These are phyloP conservation scores for Penicillium oxalicum DNA, from an alignment of 2,329 filamentous ascomycete species.

Conservation along the genomic window DNA sequence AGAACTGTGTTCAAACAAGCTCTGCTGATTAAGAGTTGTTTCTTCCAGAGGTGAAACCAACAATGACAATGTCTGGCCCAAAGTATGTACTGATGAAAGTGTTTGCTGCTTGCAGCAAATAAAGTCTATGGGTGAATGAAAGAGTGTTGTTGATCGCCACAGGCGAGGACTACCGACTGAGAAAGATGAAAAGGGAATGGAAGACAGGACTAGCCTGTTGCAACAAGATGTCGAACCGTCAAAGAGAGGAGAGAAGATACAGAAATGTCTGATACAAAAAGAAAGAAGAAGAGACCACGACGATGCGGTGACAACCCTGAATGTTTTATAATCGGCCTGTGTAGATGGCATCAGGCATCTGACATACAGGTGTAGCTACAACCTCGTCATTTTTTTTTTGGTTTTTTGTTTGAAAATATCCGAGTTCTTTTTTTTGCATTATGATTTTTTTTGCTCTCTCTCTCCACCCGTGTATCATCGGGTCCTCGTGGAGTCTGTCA, in stretches of 20 bases:
- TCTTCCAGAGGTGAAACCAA: not conserved
- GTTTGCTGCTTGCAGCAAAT: not conserved
- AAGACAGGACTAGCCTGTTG: conserved; percentile 34
- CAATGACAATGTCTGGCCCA: conserved; percentile 1
- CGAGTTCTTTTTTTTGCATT: not conserved
- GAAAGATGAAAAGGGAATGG: conserved; percentile 22
- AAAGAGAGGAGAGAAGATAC: conserved; percentile 16
- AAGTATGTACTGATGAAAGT: not conserved
- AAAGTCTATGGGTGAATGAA: conserved; percentile 10
- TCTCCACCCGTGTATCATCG: not conserved
- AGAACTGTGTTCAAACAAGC: conserved; percentile 6
- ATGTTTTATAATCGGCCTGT: conserved; percentile 18
- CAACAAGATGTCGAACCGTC: conserved; percentile 21
- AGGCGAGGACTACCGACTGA: conserved; percentile 27
- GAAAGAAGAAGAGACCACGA: conserved; percentile 10
- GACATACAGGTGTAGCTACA: too few species aligned
- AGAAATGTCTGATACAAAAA: conserved; percentile 18
- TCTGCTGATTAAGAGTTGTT: conserved; percentile 6
- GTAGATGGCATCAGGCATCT: not conserved
- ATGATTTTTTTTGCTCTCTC: not conserved
- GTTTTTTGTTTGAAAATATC: not conserved
- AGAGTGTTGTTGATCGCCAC: conserved; percentile 29
- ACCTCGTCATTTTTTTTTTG: not conserved
- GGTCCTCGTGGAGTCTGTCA: not conserved
- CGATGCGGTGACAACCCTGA: conserved; percentile 12